phyloP scores from a whole-genome alignment of 345 rosid genomes.

The Zanthoxylum bungeanum region DNA sequence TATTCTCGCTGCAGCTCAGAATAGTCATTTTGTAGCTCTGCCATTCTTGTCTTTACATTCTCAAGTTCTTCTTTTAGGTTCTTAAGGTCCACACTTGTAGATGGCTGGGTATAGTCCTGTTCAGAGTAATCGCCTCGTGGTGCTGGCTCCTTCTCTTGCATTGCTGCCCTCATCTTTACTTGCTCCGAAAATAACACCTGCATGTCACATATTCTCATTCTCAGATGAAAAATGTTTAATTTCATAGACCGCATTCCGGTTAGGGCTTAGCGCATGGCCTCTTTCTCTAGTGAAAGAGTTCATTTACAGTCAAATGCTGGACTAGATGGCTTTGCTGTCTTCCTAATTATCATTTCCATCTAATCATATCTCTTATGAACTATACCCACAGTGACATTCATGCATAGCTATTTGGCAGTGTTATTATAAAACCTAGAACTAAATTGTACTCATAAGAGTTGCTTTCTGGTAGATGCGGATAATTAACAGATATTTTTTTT shows the following conservation, averaged over 20 bases:
- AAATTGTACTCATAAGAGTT: background rate
- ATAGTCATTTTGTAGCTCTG: conserved; percentile 62
- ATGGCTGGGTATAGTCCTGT: conserved; percentile 35
- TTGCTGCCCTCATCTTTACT: conserved; percentile 66
- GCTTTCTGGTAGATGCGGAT: background rate
- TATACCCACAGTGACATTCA: background rate
- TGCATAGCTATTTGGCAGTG: background rate
- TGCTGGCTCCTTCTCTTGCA: conserved; percentile 53
- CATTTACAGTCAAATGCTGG: background rate
- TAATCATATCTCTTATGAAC: background rate
- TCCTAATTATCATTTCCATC: background rate
- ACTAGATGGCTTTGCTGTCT: background rate
- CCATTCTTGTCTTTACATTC: conserved; percentile 51
- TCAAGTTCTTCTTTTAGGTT: conserved; percentile 58
- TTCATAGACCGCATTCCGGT: background rate
- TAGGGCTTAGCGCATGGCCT: background rate
- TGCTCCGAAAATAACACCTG: conserved; percentile 83
- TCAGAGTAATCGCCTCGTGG: conserved; percentile 35
- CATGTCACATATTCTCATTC: conserved; percentile 12
- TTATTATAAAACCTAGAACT: background rate
- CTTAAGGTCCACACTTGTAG: conserved; percentile 47
- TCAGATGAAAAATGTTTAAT: background rate
- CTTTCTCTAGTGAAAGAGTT: background rate
- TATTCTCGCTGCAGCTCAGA: conserved; percentile 60
- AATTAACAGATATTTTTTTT: background rate